Conservation (phyloP, 2,329 filamentous ascomycete genomes). For the Sporothrix protearum region DNA sequence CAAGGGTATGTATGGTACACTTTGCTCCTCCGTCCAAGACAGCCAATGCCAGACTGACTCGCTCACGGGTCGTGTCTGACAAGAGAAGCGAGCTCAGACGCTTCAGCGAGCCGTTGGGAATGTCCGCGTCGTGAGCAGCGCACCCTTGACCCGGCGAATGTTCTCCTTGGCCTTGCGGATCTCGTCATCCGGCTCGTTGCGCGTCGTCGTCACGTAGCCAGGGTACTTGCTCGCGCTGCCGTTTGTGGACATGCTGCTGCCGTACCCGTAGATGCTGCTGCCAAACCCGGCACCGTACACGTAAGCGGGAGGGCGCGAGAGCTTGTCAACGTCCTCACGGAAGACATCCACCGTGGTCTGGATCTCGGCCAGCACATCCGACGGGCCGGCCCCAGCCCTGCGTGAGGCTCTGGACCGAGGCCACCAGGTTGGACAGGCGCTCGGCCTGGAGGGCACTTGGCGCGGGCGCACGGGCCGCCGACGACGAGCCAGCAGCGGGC, state of each 20-base stretch:
- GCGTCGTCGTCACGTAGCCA: slow-evolving; percentile 42
- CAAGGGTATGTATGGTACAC: background rate
- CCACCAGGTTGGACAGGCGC: slow-evolving; percentile 21
- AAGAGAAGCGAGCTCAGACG: too few species aligned
- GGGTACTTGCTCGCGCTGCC: slow-evolving; percentile 41
- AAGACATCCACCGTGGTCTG: slow-evolving; percentile 56
- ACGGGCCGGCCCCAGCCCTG: slow-evolving; percentile 20
- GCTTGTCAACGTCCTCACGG: slow-evolving; percentile 61
- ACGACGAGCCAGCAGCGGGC: background rate
- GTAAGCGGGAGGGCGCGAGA: slow-evolving; percentile 39
- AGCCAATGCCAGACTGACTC: background rate
- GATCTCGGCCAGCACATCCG: slow-evolving; percentile 38
- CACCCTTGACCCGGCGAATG: slow-evolving; percentile 75
- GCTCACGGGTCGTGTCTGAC: too few species aligned
- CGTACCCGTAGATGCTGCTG: slow-evolving; percentile 36
- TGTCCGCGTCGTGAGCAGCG: slow-evolving; percentile 68
- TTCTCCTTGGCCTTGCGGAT: slow-evolving; percentile 69
- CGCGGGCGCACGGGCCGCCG: background rate
- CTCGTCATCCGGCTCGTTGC: slow-evolving; percentile 62
- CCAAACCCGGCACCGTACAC: slow-evolving; percentile 37
- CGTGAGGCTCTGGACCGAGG: slow-evolving; percentile 28
- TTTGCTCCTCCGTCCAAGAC: background rate
- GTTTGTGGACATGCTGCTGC: slow-evolving; percentile 29
- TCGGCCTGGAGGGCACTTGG: slow-evolving; percentile 19
- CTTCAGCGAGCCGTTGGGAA: slow-evolving; percentile 54